These are phyloP conservation scores for Selenicereus undatus DNA, from an alignment of 148 eudicot genomes.

Conservation along the genomic window DNA sequence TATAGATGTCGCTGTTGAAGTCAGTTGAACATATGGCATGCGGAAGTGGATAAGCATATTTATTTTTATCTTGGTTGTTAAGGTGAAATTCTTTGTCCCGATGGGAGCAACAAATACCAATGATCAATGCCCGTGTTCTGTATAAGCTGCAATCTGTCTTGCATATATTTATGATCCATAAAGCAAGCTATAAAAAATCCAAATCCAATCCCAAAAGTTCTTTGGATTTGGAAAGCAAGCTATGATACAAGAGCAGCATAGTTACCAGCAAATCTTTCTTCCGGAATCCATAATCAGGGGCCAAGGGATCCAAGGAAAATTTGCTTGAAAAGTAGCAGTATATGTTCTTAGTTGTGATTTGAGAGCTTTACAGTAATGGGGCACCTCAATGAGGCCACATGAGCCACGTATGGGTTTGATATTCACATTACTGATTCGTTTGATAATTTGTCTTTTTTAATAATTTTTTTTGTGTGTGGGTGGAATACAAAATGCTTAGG, in stretches of 20 bases:
- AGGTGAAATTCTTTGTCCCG: neutral
- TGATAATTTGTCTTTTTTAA: no score
- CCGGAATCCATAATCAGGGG: neutral
- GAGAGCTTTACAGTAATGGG: no score
- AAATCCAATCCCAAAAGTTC: no score
- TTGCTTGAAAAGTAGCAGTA: neutral
- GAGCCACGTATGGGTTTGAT: no score
- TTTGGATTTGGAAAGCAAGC: no score
- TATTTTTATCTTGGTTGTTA: neutral
- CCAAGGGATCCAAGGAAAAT: neutral
- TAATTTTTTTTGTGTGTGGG: no score
- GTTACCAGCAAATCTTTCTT: neutral
- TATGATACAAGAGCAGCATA: neutral
- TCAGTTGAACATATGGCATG: no score
- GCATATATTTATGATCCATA: neutral
- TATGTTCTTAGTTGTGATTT: neutral
- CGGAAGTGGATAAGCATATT: neutral
- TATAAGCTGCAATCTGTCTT: neutral
- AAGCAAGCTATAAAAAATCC: neutral
- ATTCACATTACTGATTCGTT: no score
- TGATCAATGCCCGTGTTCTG: no score
- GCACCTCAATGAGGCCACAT: no score
- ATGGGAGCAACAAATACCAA: no score
- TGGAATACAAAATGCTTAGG: no score
- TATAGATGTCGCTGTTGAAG: neutral